A percentile compares a stretch with the other conserved stretches of the same genome.
phyloP scores from a whole-genome alignment of 208 protist species.

The Trypanosoma avium region DNA sequence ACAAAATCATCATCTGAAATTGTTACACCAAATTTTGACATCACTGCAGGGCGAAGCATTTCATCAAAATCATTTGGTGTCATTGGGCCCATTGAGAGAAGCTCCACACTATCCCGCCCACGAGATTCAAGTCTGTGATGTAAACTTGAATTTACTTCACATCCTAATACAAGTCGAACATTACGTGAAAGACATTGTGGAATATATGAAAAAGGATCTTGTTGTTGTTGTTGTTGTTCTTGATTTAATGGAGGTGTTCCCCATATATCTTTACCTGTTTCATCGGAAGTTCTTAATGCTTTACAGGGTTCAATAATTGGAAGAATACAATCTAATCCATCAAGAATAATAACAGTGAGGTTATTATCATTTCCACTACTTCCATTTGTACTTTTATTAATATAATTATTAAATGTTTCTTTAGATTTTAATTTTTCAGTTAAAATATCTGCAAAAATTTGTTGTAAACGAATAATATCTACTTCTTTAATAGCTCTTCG shows the following conservation, averaged over 20 bases:
- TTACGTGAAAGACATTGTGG: conserved; percentile 64
- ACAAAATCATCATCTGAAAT: conserved; percentile 75
- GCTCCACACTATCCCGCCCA: conserved; percentile 66
- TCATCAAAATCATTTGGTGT: conserved; percentile 75
- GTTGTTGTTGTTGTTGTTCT: not conserved
- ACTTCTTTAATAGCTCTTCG: conserved; percentile 59
- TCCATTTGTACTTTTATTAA: not conserved
- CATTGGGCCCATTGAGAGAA: conserved; percentile 41
- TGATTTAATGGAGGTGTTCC: conserved; percentile 14
- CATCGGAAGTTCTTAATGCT: conserved; percentile 36
- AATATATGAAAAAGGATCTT: conserved; percentile 32
- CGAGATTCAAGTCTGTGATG: conserved; percentile 25
- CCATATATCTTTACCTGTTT: conserved; percentile 37
- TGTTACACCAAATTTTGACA: conserved; percentile 42
- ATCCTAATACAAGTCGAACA: conserved; percentile 66
- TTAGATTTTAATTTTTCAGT: conserved; percentile 6
- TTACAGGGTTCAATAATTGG: conserved; percentile 46
- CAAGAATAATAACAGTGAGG: conserved; percentile 51
- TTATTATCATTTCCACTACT: not conserved
- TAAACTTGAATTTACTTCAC: conserved; percentile 25
- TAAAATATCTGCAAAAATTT: conserved; percentile 49
- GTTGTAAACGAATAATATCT: conserved; percentile 50
- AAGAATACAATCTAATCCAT: conserved; percentile 57
- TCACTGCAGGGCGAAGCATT: conserved; percentile 41
- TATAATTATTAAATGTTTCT: conserved; percentile 8